phyloP scores from a whole-genome alignment of 805 yeast species.

The Sungouiozyma ichnusensis region DNA sequence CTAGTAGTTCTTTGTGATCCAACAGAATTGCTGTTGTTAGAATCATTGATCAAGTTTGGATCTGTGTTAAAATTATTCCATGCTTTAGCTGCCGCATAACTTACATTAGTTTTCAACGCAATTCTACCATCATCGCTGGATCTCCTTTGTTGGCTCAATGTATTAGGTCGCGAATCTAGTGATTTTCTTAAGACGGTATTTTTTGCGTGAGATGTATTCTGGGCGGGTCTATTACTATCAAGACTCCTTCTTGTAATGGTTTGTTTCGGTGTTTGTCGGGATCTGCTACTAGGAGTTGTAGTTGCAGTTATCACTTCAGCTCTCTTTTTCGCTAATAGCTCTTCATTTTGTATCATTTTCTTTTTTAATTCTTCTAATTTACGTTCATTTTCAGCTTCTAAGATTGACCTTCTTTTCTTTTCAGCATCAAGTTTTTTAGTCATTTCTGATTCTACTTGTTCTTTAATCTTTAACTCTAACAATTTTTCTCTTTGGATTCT shows the following conservation, averaged over 20 bases:
- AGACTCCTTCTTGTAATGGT: slow-evolving; percentile 5
- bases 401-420: slow-evolving; percentile 4
- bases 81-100: slow-evolving; percentile 1
- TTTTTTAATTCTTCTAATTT: slow-evolving; percentile 2
- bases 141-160: not conserved
- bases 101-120: not conserved
- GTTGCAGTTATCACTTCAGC: not conserved
- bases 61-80: slow-evolving; percentile 1
- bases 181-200: not conserved
- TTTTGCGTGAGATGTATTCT: not conserved
- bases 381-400: slow-evolving; percentile 4
- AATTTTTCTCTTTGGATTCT: slow-evolving; percentile 14
- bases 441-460: slow-evolving; percentile 19
- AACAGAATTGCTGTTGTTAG: not conserved
- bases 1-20: not conserved
- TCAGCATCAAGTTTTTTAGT: slow-evolving; percentile 12
- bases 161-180: slow-evolving; percentile 1
- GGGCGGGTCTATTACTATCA: slow-evolving; percentile 1
- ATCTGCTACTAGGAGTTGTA: not conserved
- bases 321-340: not conserved
- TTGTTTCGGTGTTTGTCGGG: not conserved
- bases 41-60: not conserved
- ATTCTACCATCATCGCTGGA: not conserved
- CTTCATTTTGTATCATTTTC: slow-evolving; percentile 3
- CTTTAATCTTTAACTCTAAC: slow-evolving; percentile 18